phyloP scores from a whole-genome alignment of 441 rosid genomes.

The Macaranga tanarius region DNA sequence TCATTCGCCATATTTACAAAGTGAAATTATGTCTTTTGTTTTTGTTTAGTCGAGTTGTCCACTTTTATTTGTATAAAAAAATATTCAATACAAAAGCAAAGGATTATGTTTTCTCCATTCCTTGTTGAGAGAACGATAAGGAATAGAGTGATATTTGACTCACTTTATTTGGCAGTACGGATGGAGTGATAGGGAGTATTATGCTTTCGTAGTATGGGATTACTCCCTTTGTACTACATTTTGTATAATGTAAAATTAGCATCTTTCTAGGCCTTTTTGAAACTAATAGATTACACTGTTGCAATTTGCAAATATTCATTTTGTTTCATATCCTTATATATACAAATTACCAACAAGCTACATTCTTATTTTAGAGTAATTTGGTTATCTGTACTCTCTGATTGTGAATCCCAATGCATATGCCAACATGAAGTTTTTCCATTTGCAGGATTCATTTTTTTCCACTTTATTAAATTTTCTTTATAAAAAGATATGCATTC shows the following conservation, averaged over 20 bases:
- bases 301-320: neutral
- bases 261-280: neutral
- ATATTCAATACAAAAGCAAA: no score
- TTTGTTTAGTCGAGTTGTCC: neutral
- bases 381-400: neutral
- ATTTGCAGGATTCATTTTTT: conserved; percentile 25
- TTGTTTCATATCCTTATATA: neutral
- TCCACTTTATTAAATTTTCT: no score
- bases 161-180: neutral
- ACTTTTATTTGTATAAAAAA: neutral
- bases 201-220: neutral
- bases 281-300: neutral
- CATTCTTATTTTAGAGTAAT: neutral
- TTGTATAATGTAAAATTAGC: neutral
- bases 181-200: neutral
- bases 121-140: no score
- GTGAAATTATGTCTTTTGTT: neutral
- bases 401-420: neutral
- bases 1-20: neutral
- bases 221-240: neutral
- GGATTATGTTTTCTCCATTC: neutral
- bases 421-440: neutral
- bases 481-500: no score
- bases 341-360: neutral
- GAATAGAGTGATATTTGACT: neutral